Base-by-base conservation (phyloP, 2,329 filamentous ascomycete species). In the Calonectria honghensis region DNA sequence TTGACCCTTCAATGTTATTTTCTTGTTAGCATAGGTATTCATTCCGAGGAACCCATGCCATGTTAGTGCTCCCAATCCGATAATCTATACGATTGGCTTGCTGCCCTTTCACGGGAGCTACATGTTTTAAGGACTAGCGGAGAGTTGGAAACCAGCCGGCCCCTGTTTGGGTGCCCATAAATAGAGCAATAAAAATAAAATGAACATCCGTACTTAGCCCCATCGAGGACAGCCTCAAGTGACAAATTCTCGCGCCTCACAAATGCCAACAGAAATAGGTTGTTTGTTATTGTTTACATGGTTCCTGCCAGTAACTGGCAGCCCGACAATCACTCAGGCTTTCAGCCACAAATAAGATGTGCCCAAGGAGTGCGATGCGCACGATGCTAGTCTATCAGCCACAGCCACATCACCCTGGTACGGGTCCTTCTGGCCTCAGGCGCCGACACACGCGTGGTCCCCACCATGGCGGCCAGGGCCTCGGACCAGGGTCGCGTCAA, bases 401-500 rank as follows among this genome's bases (percentile, higher is more conserved):
- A 70, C 68, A 70, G 50, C 54, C 35, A 63, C 68, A 51, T 57
- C 37, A 32, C 18, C 41, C 18, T 9, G 10, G 18, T 29, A 31
- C 20, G 54, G 37, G 41, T 18, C 68, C 29, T 31, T 59, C 1
- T 24, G 67, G 77, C 79, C 80, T 81, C n/a, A 82, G 81, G 78
- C 81, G 75, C 39, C 10, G 32, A 77, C 31, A 66, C 71, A 69
- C 71, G 65, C 65, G 48, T 37, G 74, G 70, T 74, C 81, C 48
- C 79, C 78, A 81, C 75, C 20, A 70, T 51, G 50, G 57, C 66
- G 68, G 29, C 51, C 50, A 29, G 70, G 52, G 57, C 71, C 70
- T 70, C 52, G 32, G 54, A 61, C 70, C 64, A 64, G 61, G 70
- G 76, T 75, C 80, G 80, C 80, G 80, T 81, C 77, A 75, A 65